phyloP scores from a whole-genome alignment of 768 basidiomycete genomes.

The Mycena rebaudengoi region DNA sequence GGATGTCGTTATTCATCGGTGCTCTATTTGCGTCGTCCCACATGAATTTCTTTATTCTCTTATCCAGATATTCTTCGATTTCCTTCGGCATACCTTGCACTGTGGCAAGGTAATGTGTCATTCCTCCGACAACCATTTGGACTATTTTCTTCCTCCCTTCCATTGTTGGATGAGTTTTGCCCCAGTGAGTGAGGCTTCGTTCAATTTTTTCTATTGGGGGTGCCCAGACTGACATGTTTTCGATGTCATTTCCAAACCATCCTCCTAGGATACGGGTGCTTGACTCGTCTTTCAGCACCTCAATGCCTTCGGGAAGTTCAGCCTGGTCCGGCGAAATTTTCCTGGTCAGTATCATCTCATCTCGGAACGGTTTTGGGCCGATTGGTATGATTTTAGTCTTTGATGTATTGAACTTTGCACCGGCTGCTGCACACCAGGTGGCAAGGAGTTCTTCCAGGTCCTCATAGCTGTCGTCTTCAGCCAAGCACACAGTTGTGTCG shows the following conservation, averaged over 20 bases:
- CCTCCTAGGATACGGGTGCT: conserved; percentile 18
- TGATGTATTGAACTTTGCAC: conserved; percentile 43
- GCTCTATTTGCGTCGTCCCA: conserved; percentile 6
- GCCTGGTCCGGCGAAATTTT: too few species aligned
- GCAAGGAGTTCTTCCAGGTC: conserved; percentile 37
- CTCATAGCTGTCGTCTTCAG: conserved; percentile 34
- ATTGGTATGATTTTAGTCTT: conserved; percentile 40
- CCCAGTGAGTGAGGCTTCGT: conserved; percentile 15
- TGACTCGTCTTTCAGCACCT: conserved; percentile 22
- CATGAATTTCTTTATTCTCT: conserved; percentile 25
- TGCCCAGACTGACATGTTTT: conserved; percentile 17
- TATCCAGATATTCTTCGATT: conserved; percentile 13
- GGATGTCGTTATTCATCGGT: neutral
- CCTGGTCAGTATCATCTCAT: too few species aligned
- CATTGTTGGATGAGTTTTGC: conserved; percentile 15
- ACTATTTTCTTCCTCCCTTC: conserved; percentile 23
- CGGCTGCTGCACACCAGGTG: conserved; percentile 42
- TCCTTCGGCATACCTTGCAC: conserved; percentile 40
- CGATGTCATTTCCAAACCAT: conserved; percentile 32
- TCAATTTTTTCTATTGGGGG: conserved; percentile 30
- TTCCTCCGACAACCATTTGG: too few species aligned
- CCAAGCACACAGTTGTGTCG: conserved; percentile 49
- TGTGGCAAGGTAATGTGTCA: conserved; percentile 38
- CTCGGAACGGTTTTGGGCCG: neutral
- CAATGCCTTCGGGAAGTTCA: too few species aligned